Evolutionary conservation across 306 rosid genomes (phyloP).

Genomic region (Delonix regia): DNA sequence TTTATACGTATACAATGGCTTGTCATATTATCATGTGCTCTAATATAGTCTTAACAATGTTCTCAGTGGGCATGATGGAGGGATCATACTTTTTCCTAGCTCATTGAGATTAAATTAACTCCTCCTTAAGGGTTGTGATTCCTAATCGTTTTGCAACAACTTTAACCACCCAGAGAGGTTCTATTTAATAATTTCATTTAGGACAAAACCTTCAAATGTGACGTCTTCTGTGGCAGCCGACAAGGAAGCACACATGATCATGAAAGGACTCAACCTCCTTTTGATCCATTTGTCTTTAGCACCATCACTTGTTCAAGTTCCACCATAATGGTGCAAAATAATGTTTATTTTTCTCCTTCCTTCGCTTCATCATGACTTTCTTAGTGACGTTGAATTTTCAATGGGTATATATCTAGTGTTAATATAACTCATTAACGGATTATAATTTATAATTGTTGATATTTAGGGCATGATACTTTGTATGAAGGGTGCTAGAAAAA

Average conservation of each 20-base stretch:
- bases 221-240: background rate
- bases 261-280: background rate
- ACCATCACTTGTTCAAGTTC: background rate
- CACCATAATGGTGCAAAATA: background rate
- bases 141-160: slow-evolving; percentile 17
- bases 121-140: background rate
- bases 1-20: background rate
- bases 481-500: no score
- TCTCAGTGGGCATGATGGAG: background rate
- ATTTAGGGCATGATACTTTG: background rate
- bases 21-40: background rate
- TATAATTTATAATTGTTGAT: background rate
- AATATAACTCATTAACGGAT: background rate
- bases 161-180: slow-evolving; percentile 6
- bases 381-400: slow-evolving; percentile 19
- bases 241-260: background rate
- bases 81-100: background rate
- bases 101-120: background rate
- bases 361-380: slow-evolving; percentile 19
- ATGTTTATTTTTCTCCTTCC: background rate
- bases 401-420: background rate
- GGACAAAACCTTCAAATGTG: background rate
- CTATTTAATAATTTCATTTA: background rate
- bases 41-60: background rate
- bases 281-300: background rate